Evolutionary conservation across 257 asterid species (phyloP).

Genomic region (Solanum tacnaense): DNA sequence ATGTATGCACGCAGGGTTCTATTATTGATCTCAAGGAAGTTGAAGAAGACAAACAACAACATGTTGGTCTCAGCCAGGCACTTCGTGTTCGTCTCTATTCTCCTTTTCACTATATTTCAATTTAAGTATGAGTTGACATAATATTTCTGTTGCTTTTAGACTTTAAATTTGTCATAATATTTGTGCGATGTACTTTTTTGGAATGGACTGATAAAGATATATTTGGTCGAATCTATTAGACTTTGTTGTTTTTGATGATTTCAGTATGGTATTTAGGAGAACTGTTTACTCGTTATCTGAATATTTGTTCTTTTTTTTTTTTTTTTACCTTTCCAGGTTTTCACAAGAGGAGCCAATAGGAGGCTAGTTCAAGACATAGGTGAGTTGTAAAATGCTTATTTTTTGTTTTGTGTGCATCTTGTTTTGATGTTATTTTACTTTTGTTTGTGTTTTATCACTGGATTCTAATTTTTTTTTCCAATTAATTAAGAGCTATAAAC

Average conservation of each 20-base stretch:
- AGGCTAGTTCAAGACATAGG: slow-evolving; percentile 22
- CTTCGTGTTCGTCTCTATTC: slow-evolving; percentile 8
- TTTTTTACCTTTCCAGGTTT: slow-evolving; percentile 8
- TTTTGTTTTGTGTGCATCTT: neutral
- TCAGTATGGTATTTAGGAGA: neutral
- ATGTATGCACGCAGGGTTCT: slow-evolving; percentile 18
- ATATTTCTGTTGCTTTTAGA: neutral
- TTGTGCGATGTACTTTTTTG: too few species aligned
- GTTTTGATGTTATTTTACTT: neutral
- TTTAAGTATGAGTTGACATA: neutral
- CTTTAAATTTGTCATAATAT: neutral
- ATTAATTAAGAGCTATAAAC: neutral
- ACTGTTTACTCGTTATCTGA: neutral
- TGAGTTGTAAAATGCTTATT: neutral
- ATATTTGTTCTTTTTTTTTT: neutral
- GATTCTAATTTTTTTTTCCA: neutral
- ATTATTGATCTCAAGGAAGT: slow-evolving; percentile 13
- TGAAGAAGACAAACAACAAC: slow-evolving; percentile 17
- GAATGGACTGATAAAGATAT: neutral
- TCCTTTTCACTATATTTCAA: neutral
- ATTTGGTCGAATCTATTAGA: neutral
- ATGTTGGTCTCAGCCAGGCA: slow-evolving; percentile 16
- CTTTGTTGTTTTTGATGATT: neutral
- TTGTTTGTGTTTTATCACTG: neutral
- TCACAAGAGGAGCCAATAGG: slow-evolving; percentile 18